Base-by-base conservation (phyloP, 257 asterid genomes). In the Capsicum chinense region DNA sequence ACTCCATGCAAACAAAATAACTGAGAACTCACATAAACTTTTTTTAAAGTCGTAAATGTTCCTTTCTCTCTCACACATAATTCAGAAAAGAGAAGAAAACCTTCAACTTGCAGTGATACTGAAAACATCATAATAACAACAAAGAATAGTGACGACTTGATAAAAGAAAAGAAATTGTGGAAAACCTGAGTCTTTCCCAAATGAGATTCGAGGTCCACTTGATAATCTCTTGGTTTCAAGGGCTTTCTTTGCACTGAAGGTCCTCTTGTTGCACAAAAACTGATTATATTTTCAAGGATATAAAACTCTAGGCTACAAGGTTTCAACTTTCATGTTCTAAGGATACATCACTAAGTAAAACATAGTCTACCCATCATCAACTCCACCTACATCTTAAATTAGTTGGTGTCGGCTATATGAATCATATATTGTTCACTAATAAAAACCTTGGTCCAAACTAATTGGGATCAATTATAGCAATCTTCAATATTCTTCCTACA, bases 171-270 rank as follows among this genome's bases (percentile, higher is more conserved):
- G 2, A 26, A 10, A 79, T 60, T 26, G 15, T 78, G 21, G 56
- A 84, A 39, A 82, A 94, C 99, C 99, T 96, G 99, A 9, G 98
- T 96, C 90, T 96, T 96, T 78, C 99, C 99, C 89, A 96, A 80
- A 15, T 98, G 98, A 60, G 99, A 96, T 87, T 96, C 98, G 11
- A 96, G 99, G 91, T 96, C 98, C 83, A 96, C 99, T 89, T 96
- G 95, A 86, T 90, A 96, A 92, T 96, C 99, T 87, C 98, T 94
- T 83, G 93, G 99, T 91, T 96, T 96, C 92, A 96, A 92, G 12
- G 99, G 98, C 85, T 94, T 94, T 89, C 99, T 92, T 87, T 96
- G 99, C 83, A 96, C 93, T 0, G 92, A 91, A 5, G 98, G 97
- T 59, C 99, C 98, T 88, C 91, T 92, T 44, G 98, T 98, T 94